Evolutionary conservation across 2,329 filamentous ascomycete species (phyloP), one percentile per base, ranked within the genome.

Genomic region (Claviceps capensis): DNA sequence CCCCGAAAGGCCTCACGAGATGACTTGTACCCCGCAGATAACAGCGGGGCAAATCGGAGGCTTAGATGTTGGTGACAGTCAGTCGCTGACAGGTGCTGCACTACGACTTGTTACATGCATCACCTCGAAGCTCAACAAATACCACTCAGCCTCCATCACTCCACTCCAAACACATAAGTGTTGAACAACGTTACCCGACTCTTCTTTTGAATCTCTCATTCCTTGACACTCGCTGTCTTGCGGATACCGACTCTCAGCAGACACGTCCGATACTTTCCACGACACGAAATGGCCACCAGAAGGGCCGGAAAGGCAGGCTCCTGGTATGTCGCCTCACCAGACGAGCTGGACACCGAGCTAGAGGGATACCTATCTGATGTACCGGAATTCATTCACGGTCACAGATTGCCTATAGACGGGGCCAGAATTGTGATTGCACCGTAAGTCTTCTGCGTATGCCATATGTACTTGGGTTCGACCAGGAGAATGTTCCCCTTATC

Each of bases 371-470:
- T 97, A n/a, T 72, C 70, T 40, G 71, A 77, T 40, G 90, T 95
- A 7, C 85, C 87, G 2, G 66, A 73, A 48, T 74, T 76, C 1
- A 70, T 93, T 42, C 74, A 83, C 36, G 81, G 77, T 45, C 58
- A 45, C 8, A 62, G 53, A 6, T 61, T 95, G 53, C 93, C 91
- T 3, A 72, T 90, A 1, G 66, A 81, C 1, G 82, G 83, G 36
- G 90, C 90, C 5, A 80, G 88, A 66, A 75, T 93, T 14, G 84
- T 98, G 52, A 96, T 98, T 65, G 89, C 89, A 55, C 93, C 93
- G 91, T 96, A 78, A 74, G 85, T 72, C n/a, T 43, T 8, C 3
- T 14, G 14, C n/a, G 17, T 30, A 19, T 36, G 19, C 16, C 19
- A 40, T n/a, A 22, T 22, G 22, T 22, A 16, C 34, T 14, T 37